A percentile compares a stretch with the other conserved stretches of the same genome.
These are phyloP conservation scores for Elsinoe arachidis DNA, from an alignment of 2,329 filamentous ascomycete genomes.

Conservation along the genomic window DNA sequence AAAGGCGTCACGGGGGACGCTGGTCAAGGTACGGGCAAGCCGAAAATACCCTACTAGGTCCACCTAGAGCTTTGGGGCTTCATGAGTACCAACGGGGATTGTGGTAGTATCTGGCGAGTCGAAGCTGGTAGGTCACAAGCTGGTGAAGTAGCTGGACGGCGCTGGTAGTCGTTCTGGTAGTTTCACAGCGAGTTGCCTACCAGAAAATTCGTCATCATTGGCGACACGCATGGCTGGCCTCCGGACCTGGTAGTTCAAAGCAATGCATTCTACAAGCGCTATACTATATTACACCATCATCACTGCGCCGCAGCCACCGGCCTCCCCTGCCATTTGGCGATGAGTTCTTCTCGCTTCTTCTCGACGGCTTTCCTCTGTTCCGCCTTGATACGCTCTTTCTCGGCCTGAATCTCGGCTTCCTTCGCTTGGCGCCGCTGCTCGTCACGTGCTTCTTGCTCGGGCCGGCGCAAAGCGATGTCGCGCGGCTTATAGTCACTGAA, in stretches of 20 bases:
- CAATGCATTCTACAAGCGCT: not conserved
- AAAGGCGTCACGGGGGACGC: too few relatives aligned
- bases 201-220: too few relatives aligned
- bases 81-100: too few relatives aligned
- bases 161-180: too few relatives aligned
- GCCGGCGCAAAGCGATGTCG: slow-evolving; percentile 79
- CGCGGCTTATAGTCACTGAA: slow-evolving; percentile 92
- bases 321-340: slow-evolving; percentile 3
- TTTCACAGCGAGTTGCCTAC: too few relatives aligned
- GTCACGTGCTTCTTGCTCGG: slow-evolving; percentile 78
- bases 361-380: not conserved
- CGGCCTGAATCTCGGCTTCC: slow-evolving; percentile 26
- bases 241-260: not conserved
- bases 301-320: not conserved
- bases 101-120: too few relatives aligned
- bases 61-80: too few relatives aligned
- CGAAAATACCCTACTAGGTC: too few relatives aligned
- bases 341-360: slow-evolving; percentile 6
- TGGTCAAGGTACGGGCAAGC: too few relatives aligned
- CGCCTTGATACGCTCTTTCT: slow-evolving; percentile 19
- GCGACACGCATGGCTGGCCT: too few relatives aligned
- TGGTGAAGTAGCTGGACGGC: too few relatives aligned
- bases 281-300: not conserved
- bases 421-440: slow-evolving; percentile 51
- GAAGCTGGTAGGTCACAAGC: too few relatives aligned